phyloP scores from a whole-genome alignment of 345 rosid genomes.

The Toxicodendron radicans region DNA sequence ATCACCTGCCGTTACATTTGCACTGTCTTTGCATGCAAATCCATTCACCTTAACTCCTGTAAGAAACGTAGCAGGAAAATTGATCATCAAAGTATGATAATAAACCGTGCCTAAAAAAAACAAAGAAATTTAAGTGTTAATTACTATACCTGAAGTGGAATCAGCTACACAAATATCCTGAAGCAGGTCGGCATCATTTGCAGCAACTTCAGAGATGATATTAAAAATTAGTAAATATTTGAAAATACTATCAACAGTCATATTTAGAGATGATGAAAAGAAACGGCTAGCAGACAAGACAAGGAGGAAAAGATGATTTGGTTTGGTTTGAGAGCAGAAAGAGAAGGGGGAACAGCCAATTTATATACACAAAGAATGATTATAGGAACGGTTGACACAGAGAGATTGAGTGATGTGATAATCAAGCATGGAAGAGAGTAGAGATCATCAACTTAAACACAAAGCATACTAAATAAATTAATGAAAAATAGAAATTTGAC shows the following conservation, averaged over 20 bases:
- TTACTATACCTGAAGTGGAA: slow-evolving; percentile 31
- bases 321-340: slow-evolving; percentile 5
- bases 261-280: neutral
- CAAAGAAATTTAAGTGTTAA: neutral
- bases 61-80: neutral
- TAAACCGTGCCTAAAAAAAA: neutral
- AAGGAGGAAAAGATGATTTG: slow-evolving; percentile 5
- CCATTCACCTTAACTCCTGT: slow-evolving; percentile 59
- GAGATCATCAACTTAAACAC: slow-evolving; percentile 36
- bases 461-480: slow-evolving; percentile 29
- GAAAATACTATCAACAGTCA: slow-evolving; percentile 5
- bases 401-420: slow-evolving; percentile 20
- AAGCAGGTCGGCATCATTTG: slow-evolving; percentile 62
- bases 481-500: neutral
- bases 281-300: neutral
- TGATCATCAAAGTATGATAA: neutral
- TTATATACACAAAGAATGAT: slow-evolving; percentile 1
- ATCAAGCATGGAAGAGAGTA: neutral
- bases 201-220: slow-evolving; percentile 28
- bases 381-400: neutral
- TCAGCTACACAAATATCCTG: slow-evolving; percentile 73
- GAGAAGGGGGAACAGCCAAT: neutral
- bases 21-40: slow-evolving; percentile 53
- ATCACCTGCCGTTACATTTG: slow-evolving; percentile 50
- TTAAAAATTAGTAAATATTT: slow-evolving; percentile 19